Evolutionary conservation across 2,329 filamentous ascomycete species (phyloP).

Genomic region (Bipolaris bicolor): DNA sequence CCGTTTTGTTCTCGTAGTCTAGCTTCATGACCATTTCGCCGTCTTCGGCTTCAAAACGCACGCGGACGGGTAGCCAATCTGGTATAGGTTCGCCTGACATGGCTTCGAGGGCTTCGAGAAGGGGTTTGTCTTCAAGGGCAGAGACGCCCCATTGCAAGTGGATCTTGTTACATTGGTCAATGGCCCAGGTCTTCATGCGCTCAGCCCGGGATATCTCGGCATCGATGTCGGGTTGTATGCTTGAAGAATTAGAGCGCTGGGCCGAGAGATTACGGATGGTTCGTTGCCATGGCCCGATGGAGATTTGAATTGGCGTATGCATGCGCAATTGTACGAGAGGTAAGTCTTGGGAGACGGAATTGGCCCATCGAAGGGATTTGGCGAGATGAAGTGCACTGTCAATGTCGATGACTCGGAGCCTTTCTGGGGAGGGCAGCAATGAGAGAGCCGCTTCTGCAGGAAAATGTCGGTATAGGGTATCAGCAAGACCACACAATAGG

Average conservation of each 20-base stretch:
- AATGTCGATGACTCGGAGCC: constrained; percentile 24
- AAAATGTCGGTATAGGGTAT: constrained; percentile 35
- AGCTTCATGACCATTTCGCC: constrained; percentile 40
- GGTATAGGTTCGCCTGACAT: constrained; percentile 38
- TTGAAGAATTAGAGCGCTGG: background rate
- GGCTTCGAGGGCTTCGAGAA: constrained; percentile 30
- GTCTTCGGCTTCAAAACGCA: constrained; percentile 37
- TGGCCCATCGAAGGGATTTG: constrained; percentile 31
- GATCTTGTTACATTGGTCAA: constrained; percentile 30
- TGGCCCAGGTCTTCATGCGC: constrained; percentile 33
- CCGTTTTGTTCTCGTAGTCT: constrained; percentile 30
- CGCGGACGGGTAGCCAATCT: constrained; percentile 36
- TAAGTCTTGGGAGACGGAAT: constrained; percentile 25
- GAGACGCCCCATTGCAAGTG: constrained; percentile 34
- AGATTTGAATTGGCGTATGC: constrained; percentile 36
- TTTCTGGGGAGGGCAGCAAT: constrained; percentile 22
- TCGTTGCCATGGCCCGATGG: constrained; percentile 36
- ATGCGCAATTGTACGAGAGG: constrained; percentile 38
- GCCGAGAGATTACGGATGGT: constrained; percentile 17
- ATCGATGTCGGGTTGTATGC: background rate
- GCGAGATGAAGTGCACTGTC: constrained; percentile 31
- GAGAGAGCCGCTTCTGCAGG: constrained; percentile 23
- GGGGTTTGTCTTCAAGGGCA: constrained; percentile 24
- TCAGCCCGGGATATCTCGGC: constrained; percentile 18
- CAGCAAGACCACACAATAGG: constrained; percentile 30